Evolutionary conservation across 2,329 filamentous ascomycete species (phyloP), one percentile per base, ranked within the genome.

Genomic region (Tolypocladium cylindrosporum): DNA sequence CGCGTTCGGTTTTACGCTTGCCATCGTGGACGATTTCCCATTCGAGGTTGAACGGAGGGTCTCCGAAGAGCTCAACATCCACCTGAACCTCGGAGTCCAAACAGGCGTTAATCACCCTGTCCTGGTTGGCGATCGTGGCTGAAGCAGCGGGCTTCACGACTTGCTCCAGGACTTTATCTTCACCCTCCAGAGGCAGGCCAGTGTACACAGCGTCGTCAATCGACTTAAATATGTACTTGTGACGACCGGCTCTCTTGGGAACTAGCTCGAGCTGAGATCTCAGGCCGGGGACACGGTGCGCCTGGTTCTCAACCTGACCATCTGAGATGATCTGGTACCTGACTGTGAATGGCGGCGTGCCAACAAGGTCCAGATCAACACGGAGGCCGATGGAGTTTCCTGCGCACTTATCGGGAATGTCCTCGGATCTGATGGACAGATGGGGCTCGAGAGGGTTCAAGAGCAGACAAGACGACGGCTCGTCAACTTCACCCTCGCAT

Each of bases 21-120:
- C 92, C 92, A 57, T 91, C 89, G 72, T 97, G 90, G 9, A 97
- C 83, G 45, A 97, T 77, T 72, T 97, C 94, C 76, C 96, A 99
- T 68, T 97, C 91, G 43, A 99, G 75, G 27, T 81, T 88, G 79
- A 93, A 97, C 0, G 95, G 94, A 21, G 86, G 81, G 65, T 97
- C 91, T 48, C 95, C 94, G 52, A 85, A 78, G 48, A 97, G 81
- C 55, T 80, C 74, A 43, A 97, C 84, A 58, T 90, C 84, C 36
- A 94, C 84, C 39, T 86, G 82, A 8, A 92, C 84, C 24, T 86
- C 80, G 58, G 96, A 87, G 60, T 94, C 91, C 57, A 97, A 87
- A 68, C 94, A 99, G 54, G 89, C 85, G 65, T 83, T 86, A 60
- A 85, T 79, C 27, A 74, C 75, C 42, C 78, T 75, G 24, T 79